phyloP scores from a whole-genome alignment of 495 filamentous ascomycete genomes.

The Beverwykella pulmonaria region DNA sequence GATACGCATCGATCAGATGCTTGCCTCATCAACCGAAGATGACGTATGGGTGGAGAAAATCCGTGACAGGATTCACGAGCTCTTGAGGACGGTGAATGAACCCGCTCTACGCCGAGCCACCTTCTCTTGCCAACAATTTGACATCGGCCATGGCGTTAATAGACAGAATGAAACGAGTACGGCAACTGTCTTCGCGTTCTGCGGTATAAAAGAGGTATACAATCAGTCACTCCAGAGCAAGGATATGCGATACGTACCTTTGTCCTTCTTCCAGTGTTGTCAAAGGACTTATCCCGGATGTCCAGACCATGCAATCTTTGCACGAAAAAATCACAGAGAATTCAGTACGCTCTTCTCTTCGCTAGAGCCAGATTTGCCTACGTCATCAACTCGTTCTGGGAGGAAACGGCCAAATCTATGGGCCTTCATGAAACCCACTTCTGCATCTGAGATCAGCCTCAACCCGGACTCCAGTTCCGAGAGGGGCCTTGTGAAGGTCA shows the following conservation, averaged over 20 bases:
- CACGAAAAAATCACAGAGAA: conserved; percentile 53
- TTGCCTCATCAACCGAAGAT: conserved; percentile 43
- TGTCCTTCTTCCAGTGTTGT: conserved; percentile 60
- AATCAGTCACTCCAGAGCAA: conserved; percentile 43
- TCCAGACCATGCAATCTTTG: conserved; percentile 56
- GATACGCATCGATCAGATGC: conserved; percentile 50
- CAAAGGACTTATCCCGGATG: conserved; percentile 58
- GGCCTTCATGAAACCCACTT: not conserved
- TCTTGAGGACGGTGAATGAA: conserved; percentile 52
- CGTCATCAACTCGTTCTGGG: not conserved
- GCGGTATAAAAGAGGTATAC: conserved; percentile 57
- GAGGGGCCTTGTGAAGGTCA: conserved; percentile 32
- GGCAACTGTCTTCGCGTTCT: conserved; percentile 57
- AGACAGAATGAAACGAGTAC: conserved; percentile 19
- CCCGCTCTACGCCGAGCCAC: conserved; percentile 53
- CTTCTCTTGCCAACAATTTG: conserved; percentile 54
- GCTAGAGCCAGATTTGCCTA: conserved; percentile 30
- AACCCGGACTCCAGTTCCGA: conserved; percentile 56
- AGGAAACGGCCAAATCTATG: conserved; percentile 11
- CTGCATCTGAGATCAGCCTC: conserved; percentile 8
- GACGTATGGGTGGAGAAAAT: conserved; percentile 52
- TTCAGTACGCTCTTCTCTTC: conserved; percentile 47
- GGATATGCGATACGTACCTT: conserved; percentile 52
- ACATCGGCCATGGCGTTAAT: conserved; percentile 48
- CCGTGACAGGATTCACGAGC: conserved; percentile 47